Conservation (phyloP, 148 eudicot species). For the Rhododendron kiyosumense region DNA sequence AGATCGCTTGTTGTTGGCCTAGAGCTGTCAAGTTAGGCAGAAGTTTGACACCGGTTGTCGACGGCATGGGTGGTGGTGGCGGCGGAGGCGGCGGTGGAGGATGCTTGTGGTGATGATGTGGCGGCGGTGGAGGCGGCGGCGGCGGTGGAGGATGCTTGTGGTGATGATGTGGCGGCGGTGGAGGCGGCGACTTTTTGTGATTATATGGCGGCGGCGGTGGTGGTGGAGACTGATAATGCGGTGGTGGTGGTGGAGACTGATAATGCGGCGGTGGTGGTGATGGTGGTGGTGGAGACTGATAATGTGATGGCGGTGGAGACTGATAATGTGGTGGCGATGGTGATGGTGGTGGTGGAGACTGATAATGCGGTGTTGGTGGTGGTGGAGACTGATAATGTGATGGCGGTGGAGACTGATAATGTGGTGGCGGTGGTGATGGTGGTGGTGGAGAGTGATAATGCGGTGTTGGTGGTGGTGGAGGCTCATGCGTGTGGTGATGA, state of each 20-base stretch:
- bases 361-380: neutral
- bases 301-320: neutral
- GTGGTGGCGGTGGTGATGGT: neutral
- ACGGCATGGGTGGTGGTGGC: neutral
- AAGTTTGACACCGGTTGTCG: conserved; percentile 12
- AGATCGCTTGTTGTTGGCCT: conserved; percentile 27
- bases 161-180: neutral
- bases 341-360: neutral
- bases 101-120: neutral
- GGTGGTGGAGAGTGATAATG: neutral
- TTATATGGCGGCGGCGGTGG: neutral
- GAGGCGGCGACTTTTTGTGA: neutral
- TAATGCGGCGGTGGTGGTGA: neutral
- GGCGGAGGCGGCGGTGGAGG: too few species aligned
- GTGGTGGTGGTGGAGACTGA: too few species aligned
- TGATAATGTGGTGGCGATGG: too few species aligned
- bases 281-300: too few species aligned
- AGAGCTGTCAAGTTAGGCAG: conserved; percentile 4
- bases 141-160: neutral
- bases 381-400: neutral
- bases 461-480: neutral
- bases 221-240: too few species aligned
- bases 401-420: neutral
- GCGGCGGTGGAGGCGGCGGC: neutral
- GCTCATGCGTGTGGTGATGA: too few species aligned